Evolutionary conservation across 2,329 filamentous ascomycete species (phyloP), one percentile per base, ranked within the genome.

Genomic region (Acrocalymma vagum): DNA sequence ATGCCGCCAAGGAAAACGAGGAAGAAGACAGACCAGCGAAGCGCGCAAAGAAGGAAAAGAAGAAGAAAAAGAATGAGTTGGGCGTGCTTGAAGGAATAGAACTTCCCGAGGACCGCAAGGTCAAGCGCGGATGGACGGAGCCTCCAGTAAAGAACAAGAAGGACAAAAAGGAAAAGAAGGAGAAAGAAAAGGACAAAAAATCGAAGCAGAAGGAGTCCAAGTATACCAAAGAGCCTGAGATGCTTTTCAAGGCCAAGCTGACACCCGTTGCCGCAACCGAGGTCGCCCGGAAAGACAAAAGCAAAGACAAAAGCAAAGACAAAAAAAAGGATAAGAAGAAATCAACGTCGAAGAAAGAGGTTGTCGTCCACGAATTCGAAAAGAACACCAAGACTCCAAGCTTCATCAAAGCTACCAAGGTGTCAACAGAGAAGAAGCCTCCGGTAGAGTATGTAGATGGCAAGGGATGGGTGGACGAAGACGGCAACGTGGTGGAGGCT

Each of bases 81-180:
- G 75, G 77, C 23, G 73, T 85, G 2, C 45, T 86, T n/a, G 72
- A 78, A 16, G 94, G 91, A 4, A 78, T 90, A 31, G 83, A 88
- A 60, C 74, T 99, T 25, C 81, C 85, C 5, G 77, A 83, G 13
- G 86, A 83, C 30, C 83, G 92, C 55, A 88, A 88, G 61, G 85
- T 96, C 46, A 95, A 94, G 76, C 80, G 92, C 46, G 92, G 91
- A 5, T 96, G 92, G 92, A 93, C 88, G 1, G 88, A 91, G 47
- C 78, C 85, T 1, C 76, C 75, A 53, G 65, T 67, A 5, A 71
- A 71, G 39, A 65, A 65, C 26, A 75, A 71, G 49, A 69, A 67
- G 45, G 71, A 79, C 28, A 75, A 78, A 43, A 77, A 76, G 38
- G 68, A 72, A 38, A 70, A 72, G 42, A 72, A 78, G 36, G 72